Evolutionary conservation across 306 rosid genomes (phyloP).

Genomic region (apple (Malus domestica)): ASM211411v1 NC_041804.1:15456501-15457000

Average conservation of each 20-base stretch:
- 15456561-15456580: background rate
- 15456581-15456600: too few species aligned
- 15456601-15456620: too few species aligned
- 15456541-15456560: background rate
- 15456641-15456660: background rate
- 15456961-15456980: background rate
- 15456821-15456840: slow-evolving; percentile 47
- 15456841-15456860: slow-evolving; percentile 56
- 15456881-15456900: slow-evolving; percentile 41
- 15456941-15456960: slow-evolving; percentile 30
- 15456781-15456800: slow-evolving; percentile 63
- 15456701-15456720: background rate
- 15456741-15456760: slow-evolving; percentile 19
- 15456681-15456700: background rate
- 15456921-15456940: slow-evolving; percentile 60
- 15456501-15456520: too few species aligned
- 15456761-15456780: slow-evolving; percentile 35
- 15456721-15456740: background rate
- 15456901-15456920: slow-evolving; percentile 14
- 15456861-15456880: slow-evolving; percentile 60
- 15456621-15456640: background rate
- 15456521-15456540: background rate
- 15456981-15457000: background rate
- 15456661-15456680: background rate
- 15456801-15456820: slow-evolving; percentile 59